phyloP scores from a whole-genome alignment of 2,329 filamentous ascomycete genomes.

The Sporothrix inflata region DNA sequence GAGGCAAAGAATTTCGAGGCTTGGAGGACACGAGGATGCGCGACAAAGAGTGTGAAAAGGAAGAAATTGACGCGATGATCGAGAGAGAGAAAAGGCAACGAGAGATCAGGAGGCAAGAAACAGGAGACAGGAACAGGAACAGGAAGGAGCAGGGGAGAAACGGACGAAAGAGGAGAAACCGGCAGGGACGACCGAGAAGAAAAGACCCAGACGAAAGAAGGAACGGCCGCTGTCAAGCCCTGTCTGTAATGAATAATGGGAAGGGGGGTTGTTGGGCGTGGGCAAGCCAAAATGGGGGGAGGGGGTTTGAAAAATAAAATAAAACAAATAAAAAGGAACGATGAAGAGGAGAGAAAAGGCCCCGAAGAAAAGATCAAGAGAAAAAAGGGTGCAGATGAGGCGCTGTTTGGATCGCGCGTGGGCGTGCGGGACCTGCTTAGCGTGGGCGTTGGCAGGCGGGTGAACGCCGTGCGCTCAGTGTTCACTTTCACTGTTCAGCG shows the following conservation, averaged over 20 bases:
- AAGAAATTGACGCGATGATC: not conserved
- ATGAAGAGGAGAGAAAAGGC: not conserved
- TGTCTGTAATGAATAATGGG: conserved; percentile 13
- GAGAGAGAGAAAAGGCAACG: not conserved
- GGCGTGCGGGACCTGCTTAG: not conserved
- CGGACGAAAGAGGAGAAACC: conserved; percentile 22
- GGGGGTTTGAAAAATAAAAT: not conserved
- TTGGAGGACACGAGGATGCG: not conserved
- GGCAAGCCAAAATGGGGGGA: not conserved
- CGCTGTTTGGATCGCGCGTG: not conserved
- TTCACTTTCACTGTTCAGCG: no score
- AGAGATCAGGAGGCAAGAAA: conserved; percentile 17
- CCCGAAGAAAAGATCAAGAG: conserved; percentile 5
- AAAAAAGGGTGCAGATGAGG: conserved; percentile 5
- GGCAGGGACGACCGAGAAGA: not conserved
- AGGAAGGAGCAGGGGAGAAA: conserved; percentile 12
- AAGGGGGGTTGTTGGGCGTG: not conserved
- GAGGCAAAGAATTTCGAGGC: not conserved
- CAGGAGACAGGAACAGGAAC: conserved; percentile 5
- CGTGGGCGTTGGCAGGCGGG: not conserved
- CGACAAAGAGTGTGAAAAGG: not conserved
- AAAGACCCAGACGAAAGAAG: not conserved
- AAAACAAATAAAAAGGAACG: not conserved
- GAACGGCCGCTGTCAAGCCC: not conserved
- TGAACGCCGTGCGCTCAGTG: no score